Base-by-base conservation (phyloP, 768 basidiomycete species). In the Boletus speciosus region DNA sequence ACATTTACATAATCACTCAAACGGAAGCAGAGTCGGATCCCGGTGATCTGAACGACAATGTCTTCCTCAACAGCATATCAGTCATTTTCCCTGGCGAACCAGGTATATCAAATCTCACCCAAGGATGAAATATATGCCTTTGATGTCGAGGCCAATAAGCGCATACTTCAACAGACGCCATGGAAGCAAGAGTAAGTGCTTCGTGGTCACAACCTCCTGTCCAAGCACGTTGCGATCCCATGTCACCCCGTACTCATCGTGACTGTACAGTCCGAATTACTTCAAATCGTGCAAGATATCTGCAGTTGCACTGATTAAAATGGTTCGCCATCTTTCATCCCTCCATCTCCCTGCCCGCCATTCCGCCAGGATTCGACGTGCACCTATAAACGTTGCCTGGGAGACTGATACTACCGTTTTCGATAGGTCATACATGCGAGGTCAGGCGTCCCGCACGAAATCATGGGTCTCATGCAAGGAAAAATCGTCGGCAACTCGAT, bases 401-500 rank as follows among this genome's bases (percentile, higher is more conserved):
- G 36, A 39, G 23, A 31, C 49, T 49, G 16, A 54, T 19, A 7
- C 10, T n/a, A 3, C 15, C 16, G 8, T 35, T 16, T 21, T 34
- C 10, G 16, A 73, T 73, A 98, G 96, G 89, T 98, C 58, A 98
- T 98, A 69, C 96, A 98, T 70, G 96, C 96, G 32, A 85, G 96
- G 47, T 98, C 96, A 3, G 96, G 96, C 55, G 96, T 97, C 6
- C 88, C 90, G 54, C 92, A 98, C 75, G 96, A 99, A 74, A 97
- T 99, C 67, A 99, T 99, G 96, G 96, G 96, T 10, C 81, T 98
- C 32, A 97, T 99, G 94, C 95, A 97, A 72, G 95, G 95, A 52
- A 96, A 97, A 73, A 87, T 97, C 36, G 74, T 90, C 9, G 88
- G 83, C 2, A 85, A 85, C 57, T 78, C 86, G 1, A 74, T 90